Base-by-base conservation (phyloP, 2,329 filamentous ascomycete genomes). In the Proliferodiscus dingleyae region DNA sequence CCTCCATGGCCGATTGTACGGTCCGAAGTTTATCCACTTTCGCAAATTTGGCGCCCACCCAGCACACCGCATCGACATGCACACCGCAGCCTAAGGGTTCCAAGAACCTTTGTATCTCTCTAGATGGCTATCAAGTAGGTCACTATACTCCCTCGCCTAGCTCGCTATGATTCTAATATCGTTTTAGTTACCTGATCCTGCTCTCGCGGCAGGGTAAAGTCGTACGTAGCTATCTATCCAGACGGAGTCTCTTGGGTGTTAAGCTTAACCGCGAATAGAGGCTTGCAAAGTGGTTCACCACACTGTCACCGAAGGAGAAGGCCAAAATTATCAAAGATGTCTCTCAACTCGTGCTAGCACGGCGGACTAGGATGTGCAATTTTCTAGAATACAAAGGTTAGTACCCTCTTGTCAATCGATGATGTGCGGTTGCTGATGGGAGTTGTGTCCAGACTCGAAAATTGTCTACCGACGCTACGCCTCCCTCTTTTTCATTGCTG, bases 271-370 rank as follows among this genome's bases (percentile, higher is more conserved):
- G 38, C 56, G 48, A 54, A 46, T 71, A 98, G 93, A 90, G 93
- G 65, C 84, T 98, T 46, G 93, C 93, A 59, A 98, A 98, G 74
- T 98, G 93, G 93, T 98, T 98, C 72, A 95, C 90, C 45, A 98
- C 93, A 13, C 79, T 98, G 53, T 95, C 91, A 28, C 93, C 93
- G 54, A 96, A 86, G 71, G 93, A 98, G 66, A 98, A 98, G 75
- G 93, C 91, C 71, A 98, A 98, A 78, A 97, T 98, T 66, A 91
- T 98, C 78, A 98, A 98, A 71, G 93, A 98, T 76, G 93, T 98
- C 62, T 89, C 93, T 51, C 93, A 97, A 71, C 86, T 97, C 40
- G 93, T 98, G 59, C 83, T 98, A 57, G 93, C 93, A 53, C 82
- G 93, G 59, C 82, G 93, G 64, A 97, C 93, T 49, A 89, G 93